These are phyloP conservation scores for Cardiospermum halicacabum DNA, from an alignment of 345 rosid species.

Conservation along the genomic window DNA sequence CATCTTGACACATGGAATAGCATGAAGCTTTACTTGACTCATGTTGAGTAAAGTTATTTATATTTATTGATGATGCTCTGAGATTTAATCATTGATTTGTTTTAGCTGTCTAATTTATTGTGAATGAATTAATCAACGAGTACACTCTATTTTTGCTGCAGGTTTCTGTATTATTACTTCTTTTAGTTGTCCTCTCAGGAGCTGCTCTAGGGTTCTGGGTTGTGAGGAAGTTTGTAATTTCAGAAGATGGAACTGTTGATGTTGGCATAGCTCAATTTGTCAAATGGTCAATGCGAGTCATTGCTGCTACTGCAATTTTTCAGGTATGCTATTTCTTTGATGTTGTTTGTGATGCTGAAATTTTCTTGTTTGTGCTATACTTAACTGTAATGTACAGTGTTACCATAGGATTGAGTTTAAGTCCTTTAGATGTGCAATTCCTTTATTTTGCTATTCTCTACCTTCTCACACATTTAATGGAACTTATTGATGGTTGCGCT, in stretches of 20 bases:
- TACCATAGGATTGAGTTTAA: not conserved
- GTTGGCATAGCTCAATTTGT: conserved; percentile 78
- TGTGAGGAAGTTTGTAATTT: conserved; percentile 75
- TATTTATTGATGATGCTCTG: not conserved
- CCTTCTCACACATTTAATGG: not conserved
- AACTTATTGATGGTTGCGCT: not conserved
- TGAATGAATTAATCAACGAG: not conserved
- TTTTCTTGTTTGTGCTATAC: not conserved
- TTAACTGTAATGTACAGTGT: not conserved
- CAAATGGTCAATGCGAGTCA: conserved; percentile 82
- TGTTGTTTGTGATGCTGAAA: conserved; percentile 2
- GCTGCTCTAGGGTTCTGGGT: conserved; percentile 96
- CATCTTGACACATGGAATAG: not conserved
- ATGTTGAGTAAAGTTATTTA: not conserved
- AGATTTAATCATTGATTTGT: not conserved
- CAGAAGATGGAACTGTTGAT: conserved; percentile 79
- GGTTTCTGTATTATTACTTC: conserved; percentile 61
- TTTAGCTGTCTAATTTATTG: not conserved
- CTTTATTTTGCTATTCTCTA: too few relatives aligned
- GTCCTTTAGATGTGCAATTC: not conserved
- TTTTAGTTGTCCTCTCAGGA: conserved; percentile 71
- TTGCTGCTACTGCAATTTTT: conserved; percentile 66
- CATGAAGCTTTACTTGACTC: not conserved
- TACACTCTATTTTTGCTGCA: conserved; percentile 24
- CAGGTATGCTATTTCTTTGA: conserved; percentile 43